Conservation (phyloP, 768 basidiomycete species). For the Multifurca ochricompacta region DNA sequence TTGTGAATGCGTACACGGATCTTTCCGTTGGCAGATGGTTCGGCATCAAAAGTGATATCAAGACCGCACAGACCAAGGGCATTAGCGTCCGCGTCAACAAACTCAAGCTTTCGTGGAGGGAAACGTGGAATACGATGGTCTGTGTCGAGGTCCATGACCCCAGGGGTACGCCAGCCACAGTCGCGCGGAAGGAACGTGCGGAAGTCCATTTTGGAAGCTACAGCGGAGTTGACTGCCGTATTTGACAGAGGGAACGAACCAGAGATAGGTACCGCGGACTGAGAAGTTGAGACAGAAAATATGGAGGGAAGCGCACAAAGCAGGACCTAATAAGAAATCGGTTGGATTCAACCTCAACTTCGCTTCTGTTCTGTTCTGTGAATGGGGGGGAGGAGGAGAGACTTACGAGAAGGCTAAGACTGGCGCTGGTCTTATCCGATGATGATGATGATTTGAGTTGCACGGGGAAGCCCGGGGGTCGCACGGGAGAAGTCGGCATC, state of each 20-base stretch:
- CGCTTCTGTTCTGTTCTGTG: too few species aligned
- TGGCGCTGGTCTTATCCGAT: conserved; percentile 36
- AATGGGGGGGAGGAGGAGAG: conserved; percentile 18
- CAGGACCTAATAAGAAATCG: conserved; percentile 43
- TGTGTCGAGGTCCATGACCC: conserved; percentile 40
- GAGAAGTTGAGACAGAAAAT: conserved; percentile 50
- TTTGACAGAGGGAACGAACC: conserved; percentile 47
- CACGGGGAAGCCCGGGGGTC: conserved; percentile 30
- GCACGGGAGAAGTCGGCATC: conserved; percentile 35
- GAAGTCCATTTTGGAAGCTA: conserved; percentile 27
- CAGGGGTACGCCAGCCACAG: conserved; percentile 28
- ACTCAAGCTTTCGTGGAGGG: conserved; percentile 44
- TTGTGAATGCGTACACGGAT: conserved; percentile 70
- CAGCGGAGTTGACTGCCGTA: conserved; percentile 25
- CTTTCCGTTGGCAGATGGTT: conserved; percentile 55
- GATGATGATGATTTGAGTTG: conserved; percentile 46
- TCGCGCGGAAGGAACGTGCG: conserved; percentile 28
- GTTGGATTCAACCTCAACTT: conserved; percentile 20
- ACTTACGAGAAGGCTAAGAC: conserved; percentile 64
- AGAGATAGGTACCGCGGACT: conserved; percentile 41
- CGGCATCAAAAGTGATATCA: conserved; percentile 67
- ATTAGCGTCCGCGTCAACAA: conserved; percentile 43
- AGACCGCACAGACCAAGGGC: conserved; percentile 48
- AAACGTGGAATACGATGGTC: conserved; percentile 32
- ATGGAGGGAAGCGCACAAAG: conserved; percentile 71